Percentiles rank a stretch among this genome's conserved stretches.
These are phyloP conservation scores for Neoarthrinium moseri DNA, from an alignment of 2,329 filamentous ascomycete genomes.

Conservation along the genomic window DNA sequence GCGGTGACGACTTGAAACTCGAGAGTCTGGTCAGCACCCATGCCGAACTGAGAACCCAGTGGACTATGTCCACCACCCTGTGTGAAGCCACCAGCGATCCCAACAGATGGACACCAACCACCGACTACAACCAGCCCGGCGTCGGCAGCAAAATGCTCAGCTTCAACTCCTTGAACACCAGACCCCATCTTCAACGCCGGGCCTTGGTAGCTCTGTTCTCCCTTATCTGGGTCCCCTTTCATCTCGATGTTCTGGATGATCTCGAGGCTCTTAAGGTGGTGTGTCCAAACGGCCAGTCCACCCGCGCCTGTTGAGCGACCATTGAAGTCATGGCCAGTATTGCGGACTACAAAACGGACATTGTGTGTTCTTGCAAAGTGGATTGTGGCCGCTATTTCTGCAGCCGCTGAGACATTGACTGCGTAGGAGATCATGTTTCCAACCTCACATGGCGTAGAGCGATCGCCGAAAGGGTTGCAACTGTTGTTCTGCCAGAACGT, in stretches of 20 bases:
- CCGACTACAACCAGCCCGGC: slow-evolving; percentile 14
- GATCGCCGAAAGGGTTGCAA: not conserved
- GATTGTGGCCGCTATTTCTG: not conserved
- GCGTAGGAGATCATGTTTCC: not conserved
- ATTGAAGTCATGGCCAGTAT: slow-evolving; percentile 22
- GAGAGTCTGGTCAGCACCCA: slow-evolving; percentile 48
- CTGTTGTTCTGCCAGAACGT: not conserved
- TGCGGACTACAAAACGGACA: not conserved
- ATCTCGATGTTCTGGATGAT: slow-evolving; percentile 19
- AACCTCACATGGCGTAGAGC: not conserved
- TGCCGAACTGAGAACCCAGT: slow-evolving; percentile 39
- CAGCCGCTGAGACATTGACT: not conserved
- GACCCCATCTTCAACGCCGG: slow-evolving; percentile 17
- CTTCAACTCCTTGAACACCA: slow-evolving; percentile 15
- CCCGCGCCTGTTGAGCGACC: slow-evolving; percentile 36
- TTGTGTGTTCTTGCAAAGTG: not conserved
- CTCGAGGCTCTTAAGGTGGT: slow-evolving; percentile 32
- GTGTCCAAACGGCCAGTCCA: slow-evolving; percentile 36
- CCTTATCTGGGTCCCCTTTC: not conserved
- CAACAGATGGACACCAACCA: slow-evolving; percentile 15
- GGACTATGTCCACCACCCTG: slow-evolving; percentile 45
- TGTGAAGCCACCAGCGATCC: slow-evolving; percentile 41
- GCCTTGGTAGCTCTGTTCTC: slow-evolving; percentile 9
- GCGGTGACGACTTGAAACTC: slow-evolving; percentile 45
- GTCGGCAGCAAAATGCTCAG: slow-evolving; percentile 9